These are phyloP conservation scores for Cynanchum wilfordii DNA, from an alignment of 257 asterid species.

Conservation along the genomic window DNA sequence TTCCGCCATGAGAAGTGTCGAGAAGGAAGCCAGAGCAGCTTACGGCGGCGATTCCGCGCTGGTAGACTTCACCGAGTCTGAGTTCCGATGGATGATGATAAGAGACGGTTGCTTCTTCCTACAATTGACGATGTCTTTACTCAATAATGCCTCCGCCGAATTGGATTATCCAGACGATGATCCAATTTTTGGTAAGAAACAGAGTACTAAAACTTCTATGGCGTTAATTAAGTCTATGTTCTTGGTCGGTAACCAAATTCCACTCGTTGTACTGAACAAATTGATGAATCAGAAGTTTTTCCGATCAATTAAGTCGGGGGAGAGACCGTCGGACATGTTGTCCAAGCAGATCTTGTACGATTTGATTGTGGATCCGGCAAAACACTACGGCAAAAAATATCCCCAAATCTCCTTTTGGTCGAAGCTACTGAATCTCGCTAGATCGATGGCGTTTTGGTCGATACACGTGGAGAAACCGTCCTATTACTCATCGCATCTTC, in stretches of 20 bases:
- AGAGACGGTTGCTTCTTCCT: constrained; percentile 26
- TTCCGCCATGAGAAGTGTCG: neutral
- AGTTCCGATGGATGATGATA: constrained; percentile 13
- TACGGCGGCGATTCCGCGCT: neutral
- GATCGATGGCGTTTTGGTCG: no score
- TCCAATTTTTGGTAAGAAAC: no score
- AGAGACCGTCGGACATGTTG: no score
- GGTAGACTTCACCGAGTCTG: neutral
- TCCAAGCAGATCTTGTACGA: no score
- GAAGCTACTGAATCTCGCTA: no score
- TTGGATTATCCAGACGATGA: neutral
- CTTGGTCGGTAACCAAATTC: constrained; percentile 24
- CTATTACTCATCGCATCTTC: no score
- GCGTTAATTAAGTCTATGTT: constrained; percentile 17
- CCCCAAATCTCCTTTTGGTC: no score
- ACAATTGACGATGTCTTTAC: constrained; percentile 13
- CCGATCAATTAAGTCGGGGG: neutral
- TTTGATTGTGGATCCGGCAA: no score
- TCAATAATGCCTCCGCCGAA: neutral
- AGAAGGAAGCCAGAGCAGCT: neutral
- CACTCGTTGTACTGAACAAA: constrained; percentile 13
- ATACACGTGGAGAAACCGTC: no score
- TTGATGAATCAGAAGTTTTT: constrained; percentile 11
- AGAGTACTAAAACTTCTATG: neutral
- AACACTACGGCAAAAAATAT: no score